Evolutionary conservation across 768 basidiomycete genomes (phyloP), one percentile per base, ranked within the genome.

Genomic region (Phanerochaete sordida): DNA sequence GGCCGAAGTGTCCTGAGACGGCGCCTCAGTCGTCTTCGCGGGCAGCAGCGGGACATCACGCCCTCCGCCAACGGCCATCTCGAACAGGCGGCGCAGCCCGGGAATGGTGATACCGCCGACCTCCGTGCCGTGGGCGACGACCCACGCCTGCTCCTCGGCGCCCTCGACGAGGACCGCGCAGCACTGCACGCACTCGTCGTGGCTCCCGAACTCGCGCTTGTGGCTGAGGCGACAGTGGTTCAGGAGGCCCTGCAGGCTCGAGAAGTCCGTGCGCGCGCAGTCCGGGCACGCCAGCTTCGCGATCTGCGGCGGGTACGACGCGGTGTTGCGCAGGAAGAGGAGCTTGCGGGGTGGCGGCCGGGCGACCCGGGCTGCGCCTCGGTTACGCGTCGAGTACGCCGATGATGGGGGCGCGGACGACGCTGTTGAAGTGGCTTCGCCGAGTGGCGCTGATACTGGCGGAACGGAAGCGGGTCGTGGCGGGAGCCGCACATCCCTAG

Each of bases 211-310:
- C 58, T 82, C 77, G 43, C 78, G 68, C 15, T 74, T 69, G 59
- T 83, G 81, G 9, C 76, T 71, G n/a, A 82, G 67, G 19, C 82
- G 79, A 43, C 77, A 80, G 64, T 83, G 81, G 53, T 83, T 83
- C 28, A 84, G 70, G 39, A 83, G 72, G 13, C 81, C 81, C 59
- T 83, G 81, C 7, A 83, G 72, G 26, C 73, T 81, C 24, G 78
- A 80, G 64, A 83, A 81, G 49, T 83, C 79, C 7, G 73, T 75
- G 23, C 81, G 76, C 9, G 64, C 48, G 60, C 81, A 83, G 54
- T 74, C 76, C 0, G 76, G 73, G 65, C 81, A 82, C 4, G 65
- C 69, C 37, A 82, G 74, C 44, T 74, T 73, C 44, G 70, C 72
- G 15, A 76, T 62, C 21, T 75, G 59, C 27, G 74, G 70, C 21